Base-by-base conservation (phyloP, 73 alveolate genomes). In the Paraurostyla sp. region DNA sequence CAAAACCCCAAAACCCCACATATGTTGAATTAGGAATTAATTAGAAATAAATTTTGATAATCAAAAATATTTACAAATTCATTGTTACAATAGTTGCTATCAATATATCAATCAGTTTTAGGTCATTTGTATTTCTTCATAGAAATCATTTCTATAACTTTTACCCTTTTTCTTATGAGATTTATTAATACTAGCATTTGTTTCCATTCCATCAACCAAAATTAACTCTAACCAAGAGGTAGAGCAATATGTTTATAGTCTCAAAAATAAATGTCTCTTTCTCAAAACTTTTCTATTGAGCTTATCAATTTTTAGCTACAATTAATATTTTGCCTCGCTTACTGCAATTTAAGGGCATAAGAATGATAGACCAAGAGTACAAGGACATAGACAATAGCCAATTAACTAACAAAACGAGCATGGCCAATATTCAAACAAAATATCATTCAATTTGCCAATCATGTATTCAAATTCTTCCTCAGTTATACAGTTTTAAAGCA, bases 321-420 rank as follows among this genome's bases (percentile, higher is more conserved):
- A 20, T 30, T 50, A n/a, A 23, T 22, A 27, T 25, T 43, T 71
- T 22, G 87, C 92, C 15, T 84, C 92, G 22, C 73, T 35, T 32
- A 84, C 45, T 41, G 62, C 35, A 9, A 22, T 45, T 6, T 25
- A 22, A 6, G 92, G 92, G 52, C 45, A n/a, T 41, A 87, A 27
- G 38, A 75, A 85, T 13, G 89, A 73, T 35, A 76, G 45, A 0
- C 93, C 93, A 23, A 73, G 85, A 16, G 93, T 87, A 30, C 93
- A 87, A 29, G 69, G 76, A 46, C 86, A 87, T 25, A 86, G 42
- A 45, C 82, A 52, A 42, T 87, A 87, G 18, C 93, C 93, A 4
- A 43, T 42, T 4, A 29, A 7, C 16, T 27, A 36, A 65, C 93
- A 87, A 16, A 68, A 11, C 3, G 90, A 51, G 81, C 93, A 87